Base-by-base conservation (phyloP, 2,329 filamentous ascomycete species). In the Nigrospora oryzae region DNA sequence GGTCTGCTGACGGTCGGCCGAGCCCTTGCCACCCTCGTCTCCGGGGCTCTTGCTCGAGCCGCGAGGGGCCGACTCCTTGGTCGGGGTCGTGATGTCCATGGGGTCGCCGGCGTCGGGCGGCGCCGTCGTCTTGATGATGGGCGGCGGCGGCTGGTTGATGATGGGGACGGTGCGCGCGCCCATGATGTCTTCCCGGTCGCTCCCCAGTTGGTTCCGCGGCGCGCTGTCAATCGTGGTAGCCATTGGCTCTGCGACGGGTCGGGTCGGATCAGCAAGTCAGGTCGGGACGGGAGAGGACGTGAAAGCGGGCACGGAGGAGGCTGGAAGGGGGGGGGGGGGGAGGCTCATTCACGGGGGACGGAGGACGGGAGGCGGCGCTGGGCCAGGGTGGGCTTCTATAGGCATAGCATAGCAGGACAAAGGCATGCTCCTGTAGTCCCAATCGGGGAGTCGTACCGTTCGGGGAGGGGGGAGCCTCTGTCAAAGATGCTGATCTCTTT, bases 1-100 rank as follows among this genome's bases (percentile, higher is more conserved):
- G 14, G 33, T 42, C 8, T 32, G 28, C 44, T 61, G 59, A 35
- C 62, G 64, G 36, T 61, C 59, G 36, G 49, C 62, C 54, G 60
- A 52, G 51, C 64, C 63, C 23, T 28, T 28, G 57, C 65, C 67
- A 43, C 56, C 55, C 42, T 68, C 64, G 45, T 59, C 58, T 23
- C 72, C 70, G 38, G 68, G 68, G 53, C 63, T 67, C 51, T 71
- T 72, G 53, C 61, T 67, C n/a, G 63, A 57, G 44, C 64, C 65
- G 30, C 67, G 63, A 44, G 69, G 62, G 45, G 65, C 64, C 28
- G 65, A 67, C 47, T 68, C 65, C 59, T 67, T 69, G 49, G 70
- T 67, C 43, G 75, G 74, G 34, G 74, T 75, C 33, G 75, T 75
- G 51, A 80, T 71, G 49, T 82, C 78, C 77, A 82, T 83, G 47